Percentiles rank a stretch among this genome's conserved stretches.
These are phyloP conservation scores for Backusella macrospora DNA, from an alignment of 192 early-diverging fungal genomes.

Conservation along the genomic window DNA sequence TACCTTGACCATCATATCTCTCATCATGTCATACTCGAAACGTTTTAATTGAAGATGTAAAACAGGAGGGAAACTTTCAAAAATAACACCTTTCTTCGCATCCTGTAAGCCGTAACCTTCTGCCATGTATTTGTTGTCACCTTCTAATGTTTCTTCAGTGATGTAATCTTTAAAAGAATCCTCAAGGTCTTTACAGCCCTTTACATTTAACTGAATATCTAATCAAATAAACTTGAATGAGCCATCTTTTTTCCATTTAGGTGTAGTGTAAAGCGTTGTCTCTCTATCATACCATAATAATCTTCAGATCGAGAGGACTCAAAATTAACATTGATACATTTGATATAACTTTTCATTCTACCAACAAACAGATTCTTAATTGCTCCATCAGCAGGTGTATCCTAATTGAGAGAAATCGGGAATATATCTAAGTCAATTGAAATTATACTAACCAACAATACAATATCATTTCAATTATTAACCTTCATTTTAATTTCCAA, in stretches of 20 bases:
- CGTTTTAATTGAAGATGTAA: conserved; percentile 95
- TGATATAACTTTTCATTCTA: conserved; percentile 97
- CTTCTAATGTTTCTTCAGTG: conserved; percentile 89
- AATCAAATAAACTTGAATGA: conserved; percentile 3
- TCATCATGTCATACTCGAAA: conserved; percentile 96
- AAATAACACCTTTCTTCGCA: conserved; percentile 96
- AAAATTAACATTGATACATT: conserved; percentile 93
- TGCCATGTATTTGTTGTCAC: conserved; percentile 96
- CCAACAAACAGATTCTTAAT: conserved; percentile 93
- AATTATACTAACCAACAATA: neutral
- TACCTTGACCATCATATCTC: conserved; percentile 89
- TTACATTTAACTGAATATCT: conserved; percentile 98
- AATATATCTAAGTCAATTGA: neutral
- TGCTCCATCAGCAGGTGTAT: conserved; percentile 89
- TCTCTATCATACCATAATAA: conserved; percentile 72
- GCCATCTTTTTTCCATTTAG: neutral
- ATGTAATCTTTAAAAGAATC: conserved; percentile 94
- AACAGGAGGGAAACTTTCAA: conserved; percentile 90
- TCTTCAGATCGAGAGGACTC: conserved; percentile 94
- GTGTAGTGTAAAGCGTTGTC: neutral
- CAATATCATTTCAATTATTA: neutral
- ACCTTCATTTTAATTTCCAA: conserved; percentile 98
- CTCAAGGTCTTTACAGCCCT: conserved; percentile 82
- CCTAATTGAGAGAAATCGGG: conserved; percentile 38
- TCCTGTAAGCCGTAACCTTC: conserved; percentile 94